These are phyloP conservation scores for Rusavskia elegans DNA, from an alignment of 495 filamentous ascomycete genomes.

Conservation along the genomic window DNA sequence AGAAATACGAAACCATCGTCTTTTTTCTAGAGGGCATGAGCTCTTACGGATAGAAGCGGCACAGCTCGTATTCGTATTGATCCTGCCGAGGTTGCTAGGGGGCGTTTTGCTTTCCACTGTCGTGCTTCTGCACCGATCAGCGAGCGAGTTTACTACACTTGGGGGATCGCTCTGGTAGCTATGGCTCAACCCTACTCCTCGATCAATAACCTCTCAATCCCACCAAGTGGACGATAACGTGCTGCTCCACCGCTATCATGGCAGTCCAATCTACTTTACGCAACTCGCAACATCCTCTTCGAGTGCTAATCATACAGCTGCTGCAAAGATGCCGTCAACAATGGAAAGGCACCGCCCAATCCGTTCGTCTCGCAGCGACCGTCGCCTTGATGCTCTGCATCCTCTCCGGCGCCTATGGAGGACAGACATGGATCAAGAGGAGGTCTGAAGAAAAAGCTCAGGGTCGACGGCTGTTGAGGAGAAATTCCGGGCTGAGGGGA, in stretches of 20 bases:
- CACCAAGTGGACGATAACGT: too few relatives aligned
- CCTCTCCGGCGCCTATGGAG: slow-evolving; percentile 57
- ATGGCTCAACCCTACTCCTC: too few relatives aligned
- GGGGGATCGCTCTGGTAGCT: too few relatives aligned
- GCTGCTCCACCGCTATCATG: not conserved
- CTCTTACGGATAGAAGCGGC: too few relatives aligned
- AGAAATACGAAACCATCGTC: too few relatives aligned
- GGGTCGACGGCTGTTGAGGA: slow-evolving; percentile 61
- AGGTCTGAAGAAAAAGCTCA: slow-evolving; percentile 61
- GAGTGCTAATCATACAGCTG: not conserved
- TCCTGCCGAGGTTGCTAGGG: too few relatives aligned
- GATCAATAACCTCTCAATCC: too few relatives aligned
- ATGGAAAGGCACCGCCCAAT: slow-evolving; percentile 44
- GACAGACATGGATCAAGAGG: slow-evolving; percentile 53
- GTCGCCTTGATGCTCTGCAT: slow-evolving; percentile 61
- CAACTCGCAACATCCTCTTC: not conserved
- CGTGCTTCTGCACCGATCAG: too few relatives aligned
- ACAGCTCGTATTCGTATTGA: too few relatives aligned
- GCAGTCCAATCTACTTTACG: slow-evolving; percentile 1
- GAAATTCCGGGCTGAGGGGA: slow-evolving; percentile 80
- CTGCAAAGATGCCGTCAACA: slow-evolving; percentile 22
- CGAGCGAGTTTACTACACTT: too few relatives aligned
- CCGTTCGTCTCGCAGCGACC: slow-evolving; percentile 56
- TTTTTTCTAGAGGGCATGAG: too few relatives aligned
- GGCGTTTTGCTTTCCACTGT: too few relatives aligned